Conservation (phyloP, 176 grass and related monocot genomes). For the barley (Hordeum vulgare) region DNA sequence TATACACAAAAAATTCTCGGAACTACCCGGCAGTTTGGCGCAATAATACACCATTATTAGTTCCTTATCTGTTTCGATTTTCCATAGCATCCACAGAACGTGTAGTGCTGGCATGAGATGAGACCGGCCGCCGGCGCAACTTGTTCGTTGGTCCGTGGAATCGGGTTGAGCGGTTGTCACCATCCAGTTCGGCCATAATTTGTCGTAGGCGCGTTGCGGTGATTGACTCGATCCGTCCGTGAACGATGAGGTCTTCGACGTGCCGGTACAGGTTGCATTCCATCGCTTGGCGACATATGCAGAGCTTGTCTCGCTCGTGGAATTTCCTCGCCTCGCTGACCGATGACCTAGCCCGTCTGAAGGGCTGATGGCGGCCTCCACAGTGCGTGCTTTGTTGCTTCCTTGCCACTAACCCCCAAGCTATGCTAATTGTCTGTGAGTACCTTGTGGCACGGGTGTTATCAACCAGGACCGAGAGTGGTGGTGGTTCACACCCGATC, state of each 20-base stretch:
- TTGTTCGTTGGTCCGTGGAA: neutral
- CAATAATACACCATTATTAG: no score
- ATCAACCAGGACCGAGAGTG: no score
- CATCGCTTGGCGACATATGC: neutral
- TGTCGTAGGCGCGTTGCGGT: neutral
- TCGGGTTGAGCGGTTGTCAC: neutral
- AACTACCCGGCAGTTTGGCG: neutral
- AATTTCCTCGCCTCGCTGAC: neutral
- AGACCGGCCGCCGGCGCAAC: neutral
- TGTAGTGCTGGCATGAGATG: neutral
- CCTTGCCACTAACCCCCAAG: neutral
- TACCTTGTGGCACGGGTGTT: no score
- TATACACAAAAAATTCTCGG: neutral
- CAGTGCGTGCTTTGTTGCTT: neutral
- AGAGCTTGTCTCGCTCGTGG: slow-evolving; percentile 1
- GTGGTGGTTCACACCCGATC: no score
- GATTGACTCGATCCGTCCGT: neutral
- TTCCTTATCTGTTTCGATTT: neutral
- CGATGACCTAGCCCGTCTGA: neutral
- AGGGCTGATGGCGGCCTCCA: neutral
- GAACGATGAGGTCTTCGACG: neutral
- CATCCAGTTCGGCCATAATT: neutral
- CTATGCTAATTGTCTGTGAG: no score
- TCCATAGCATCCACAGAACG: neutral
- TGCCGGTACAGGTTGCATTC: neutral